Evolutionary conservation across 1,284 basidiomycete genomes (phyloP).

Genomic region (Sporisorium iseilematis-ciliati): DNA sequence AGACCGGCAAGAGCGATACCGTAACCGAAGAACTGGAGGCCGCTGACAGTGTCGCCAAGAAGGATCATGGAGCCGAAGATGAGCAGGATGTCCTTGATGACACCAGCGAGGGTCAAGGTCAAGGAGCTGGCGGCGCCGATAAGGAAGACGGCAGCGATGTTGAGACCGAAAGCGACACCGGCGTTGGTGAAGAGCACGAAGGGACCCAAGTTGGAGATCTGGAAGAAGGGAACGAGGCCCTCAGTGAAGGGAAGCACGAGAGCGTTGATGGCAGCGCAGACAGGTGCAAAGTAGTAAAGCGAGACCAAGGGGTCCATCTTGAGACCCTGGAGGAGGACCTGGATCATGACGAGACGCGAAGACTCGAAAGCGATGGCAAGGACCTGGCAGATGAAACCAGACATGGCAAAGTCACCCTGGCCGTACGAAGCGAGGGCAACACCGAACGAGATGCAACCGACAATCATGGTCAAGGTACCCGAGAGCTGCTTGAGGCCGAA

Average conservation of each 20-base stretch:
- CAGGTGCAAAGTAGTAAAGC: slow-evolving; percentile 80
- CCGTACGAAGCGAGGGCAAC: slow-evolving; percentile 90
- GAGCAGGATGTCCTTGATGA: slow-evolving; percentile 92
- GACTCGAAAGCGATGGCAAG: slow-evolving; percentile 79
- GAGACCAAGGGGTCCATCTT: slow-evolving; percentile 96
- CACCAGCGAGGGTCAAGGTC: slow-evolving; percentile 91
- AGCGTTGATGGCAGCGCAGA: slow-evolving; percentile 91
- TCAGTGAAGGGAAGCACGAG: slow-evolving; percentile 87
- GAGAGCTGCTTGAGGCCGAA: slow-evolving; percentile 90
- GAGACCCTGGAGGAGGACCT: slow-evolving; percentile 91
- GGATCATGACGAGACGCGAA: slow-evolving; percentile 93
- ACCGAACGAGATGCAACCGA: slow-evolving; percentile 90
- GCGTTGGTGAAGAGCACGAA: slow-evolving; percentile 86
- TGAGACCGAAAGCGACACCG: slow-evolving; percentile 86
- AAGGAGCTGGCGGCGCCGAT: slow-evolving; percentile 88
- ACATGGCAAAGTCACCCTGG: slow-evolving; percentile 84
- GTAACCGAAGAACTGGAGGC: slow-evolving; percentile 89
- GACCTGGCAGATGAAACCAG: slow-evolving; percentile 80
- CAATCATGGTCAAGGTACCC: slow-evolving; percentile 82
- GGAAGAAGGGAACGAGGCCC: slow-evolving; percentile 87
- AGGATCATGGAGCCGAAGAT: slow-evolving; percentile 88
- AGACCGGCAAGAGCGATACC: slow-evolving; percentile 84
- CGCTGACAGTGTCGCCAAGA: slow-evolving; percentile 82
- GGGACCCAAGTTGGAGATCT: slow-evolving; percentile 80
- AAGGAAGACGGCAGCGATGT: slow-evolving; percentile 93